Conservation (phyloP, 495 filamentous ascomycete genomes). For the Trichoderma erinaceum region DNA sequence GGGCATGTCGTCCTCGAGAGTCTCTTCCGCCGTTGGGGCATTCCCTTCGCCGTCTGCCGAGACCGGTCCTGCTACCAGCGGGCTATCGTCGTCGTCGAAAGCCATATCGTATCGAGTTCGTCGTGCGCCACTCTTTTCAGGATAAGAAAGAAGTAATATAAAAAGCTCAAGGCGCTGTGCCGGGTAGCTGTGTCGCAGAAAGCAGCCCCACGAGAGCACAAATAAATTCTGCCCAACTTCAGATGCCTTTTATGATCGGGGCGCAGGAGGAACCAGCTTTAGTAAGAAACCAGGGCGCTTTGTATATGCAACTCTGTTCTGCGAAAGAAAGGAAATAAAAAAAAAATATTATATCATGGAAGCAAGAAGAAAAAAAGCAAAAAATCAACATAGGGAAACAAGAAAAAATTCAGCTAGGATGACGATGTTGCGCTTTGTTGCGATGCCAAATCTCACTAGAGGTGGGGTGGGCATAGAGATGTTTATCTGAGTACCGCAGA, state of each 20-base stretch:
- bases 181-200: neutral
- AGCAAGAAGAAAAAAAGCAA: neutral
- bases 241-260: neutral
- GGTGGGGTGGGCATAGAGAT: neutral
- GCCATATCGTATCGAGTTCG: slow-evolving; percentile 23
- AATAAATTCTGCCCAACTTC: neutral
- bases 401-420: neutral
- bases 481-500: neutral
- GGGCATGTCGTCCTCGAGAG: slow-evolving; percentile 66
- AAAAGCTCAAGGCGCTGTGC: slow-evolving; percentile 1
- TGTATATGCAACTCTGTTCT: neutral
- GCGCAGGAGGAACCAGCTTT: neutral
- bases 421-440: neutral
- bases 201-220: neutral
- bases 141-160: neutral
- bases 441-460: neutral
- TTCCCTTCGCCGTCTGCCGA: slow-evolving; percentile 16
- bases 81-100: slow-evolving; percentile 42
- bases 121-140: neutral
- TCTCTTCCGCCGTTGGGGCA: slow-evolving; percentile 31
- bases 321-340: neutral
- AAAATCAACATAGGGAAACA: neutral
- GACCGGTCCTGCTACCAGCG: slow-evolving; percentile 20
- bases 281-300: neutral
- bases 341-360: neutral